Conservation (phyloP, 2,329 filamentous ascomycete genomes). For the Claviceps sp. region DNA sequence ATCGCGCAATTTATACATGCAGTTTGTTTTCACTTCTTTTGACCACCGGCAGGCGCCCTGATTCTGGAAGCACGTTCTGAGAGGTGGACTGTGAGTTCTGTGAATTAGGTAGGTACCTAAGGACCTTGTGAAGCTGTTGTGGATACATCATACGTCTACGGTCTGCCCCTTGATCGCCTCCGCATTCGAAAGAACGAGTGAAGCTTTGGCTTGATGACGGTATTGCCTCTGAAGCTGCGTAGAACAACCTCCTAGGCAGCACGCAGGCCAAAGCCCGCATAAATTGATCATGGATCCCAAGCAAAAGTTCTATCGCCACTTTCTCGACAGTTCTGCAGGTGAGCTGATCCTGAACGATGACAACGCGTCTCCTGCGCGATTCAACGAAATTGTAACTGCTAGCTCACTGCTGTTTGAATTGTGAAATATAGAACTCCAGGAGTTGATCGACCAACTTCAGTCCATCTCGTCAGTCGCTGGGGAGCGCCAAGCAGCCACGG, state of each 20-base stretch:
- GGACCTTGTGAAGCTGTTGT: too few relatives aligned
- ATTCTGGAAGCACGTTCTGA: too few relatives aligned
- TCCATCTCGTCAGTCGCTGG: constrained; percentile 48
- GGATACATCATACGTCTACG: too few relatives aligned
- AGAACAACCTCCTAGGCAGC: not conserved
- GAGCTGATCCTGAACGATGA: constrained; percentile 14
- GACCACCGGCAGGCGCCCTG: too few relatives aligned
- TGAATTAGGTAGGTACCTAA: too few relatives aligned
- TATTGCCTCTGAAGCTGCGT: not conserved
- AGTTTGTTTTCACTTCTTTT: too few relatives aligned
- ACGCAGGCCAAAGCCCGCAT: not conserved
- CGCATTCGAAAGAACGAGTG: not conserved
- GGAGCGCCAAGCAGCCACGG: constrained; percentile 68
- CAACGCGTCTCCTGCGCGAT: not conserved
- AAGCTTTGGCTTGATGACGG: not conserved
- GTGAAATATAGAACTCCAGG: constrained; percentile 49
- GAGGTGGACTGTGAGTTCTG: too few relatives aligned
- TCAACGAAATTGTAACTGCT: not conserved
- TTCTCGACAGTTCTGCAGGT: constrained; percentile 64
- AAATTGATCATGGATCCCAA: constrained; percentile 33
- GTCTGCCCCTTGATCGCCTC: too few relatives aligned
- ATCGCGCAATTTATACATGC: too few relatives aligned
- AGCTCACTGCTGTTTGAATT: not conserved
- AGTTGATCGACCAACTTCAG: constrained; percentile 57
- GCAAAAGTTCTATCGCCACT: constrained; percentile 74